phyloP scores from a whole-genome alignment of 1,139 yeast species.

The Pichia terricola region DNA sequence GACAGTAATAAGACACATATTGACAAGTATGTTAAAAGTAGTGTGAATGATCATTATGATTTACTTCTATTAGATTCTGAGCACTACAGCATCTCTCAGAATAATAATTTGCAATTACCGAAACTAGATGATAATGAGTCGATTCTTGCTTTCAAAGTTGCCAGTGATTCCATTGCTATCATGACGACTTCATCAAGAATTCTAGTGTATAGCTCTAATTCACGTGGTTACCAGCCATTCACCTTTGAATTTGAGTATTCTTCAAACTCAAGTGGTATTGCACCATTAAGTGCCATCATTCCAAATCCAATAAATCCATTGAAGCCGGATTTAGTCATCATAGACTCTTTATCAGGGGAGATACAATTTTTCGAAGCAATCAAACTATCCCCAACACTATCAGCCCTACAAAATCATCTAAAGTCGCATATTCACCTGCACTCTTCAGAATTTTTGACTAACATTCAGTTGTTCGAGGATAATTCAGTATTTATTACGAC shows the following conservation, averaged over 20 bases:
- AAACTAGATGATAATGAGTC: constrained; percentile 14
- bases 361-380: constrained; percentile 59
- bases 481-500: constrained; percentile 69
- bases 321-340: constrained; percentile 64
- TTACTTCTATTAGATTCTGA: too few relatives aligned
- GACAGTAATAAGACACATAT: too few relatives aligned
- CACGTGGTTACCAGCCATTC: constrained; percentile 30
- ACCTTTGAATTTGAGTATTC: constrained; percentile 39
- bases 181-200: constrained; percentile 42
- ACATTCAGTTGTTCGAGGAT: constrained; percentile 59
- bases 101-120: constrained; percentile 38
- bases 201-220: constrained; percentile 35
- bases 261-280: constrained; percentile 21
- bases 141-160: constrained; percentile 1
- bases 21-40: too few relatives aligned
- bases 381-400: constrained; percentile 19
- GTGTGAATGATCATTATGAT: too few relatives aligned
- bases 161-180: constrained; percentile 36
- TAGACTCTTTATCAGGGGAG: constrained; percentile 46
- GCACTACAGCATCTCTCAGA: constrained; percentile 48
- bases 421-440: constrained; percentile 30
- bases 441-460: constrained; percentile 47
- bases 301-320: constrained; percentile 40
- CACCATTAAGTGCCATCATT: constrained; percentile 57
- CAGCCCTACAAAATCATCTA: constrained; percentile 32